These are phyloP conservation scores for Ophiostoma tasmaniense DNA, from an alignment of 2,329 filamentous ascomycete genomes.

Conservation along the genomic window DNA sequence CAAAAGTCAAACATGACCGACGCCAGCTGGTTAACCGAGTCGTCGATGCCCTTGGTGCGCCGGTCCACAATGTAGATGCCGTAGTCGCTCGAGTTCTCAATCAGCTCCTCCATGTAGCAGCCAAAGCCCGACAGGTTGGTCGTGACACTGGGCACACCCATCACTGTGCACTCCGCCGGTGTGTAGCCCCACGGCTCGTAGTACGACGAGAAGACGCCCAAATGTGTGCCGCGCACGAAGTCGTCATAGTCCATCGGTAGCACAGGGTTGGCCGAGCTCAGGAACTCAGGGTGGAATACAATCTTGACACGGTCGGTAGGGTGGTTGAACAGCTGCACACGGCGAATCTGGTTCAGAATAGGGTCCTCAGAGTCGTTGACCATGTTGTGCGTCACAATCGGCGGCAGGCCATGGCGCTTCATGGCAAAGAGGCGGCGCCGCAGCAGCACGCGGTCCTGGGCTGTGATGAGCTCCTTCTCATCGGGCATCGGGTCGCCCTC, in stretches of 20 bases:
- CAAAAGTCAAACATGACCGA: constrained; percentile 92
- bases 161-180: constrained; percentile 94
- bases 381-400: constrained; percentile 99
- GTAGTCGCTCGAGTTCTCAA: constrained; percentile 95
- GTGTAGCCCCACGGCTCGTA: constrained; percentile 99
- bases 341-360: constrained; percentile 88
- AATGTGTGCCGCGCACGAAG: constrained; percentile 91
- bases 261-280: constrained; percentile 92
- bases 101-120: constrained; percentile 98
- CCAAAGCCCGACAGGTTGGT: constrained; percentile 97
- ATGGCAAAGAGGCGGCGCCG: constrained; percentile 89
- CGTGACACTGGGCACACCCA: constrained; percentile 97
- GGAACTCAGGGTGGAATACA: constrained; percentile 94
- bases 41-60: constrained; percentile 88
- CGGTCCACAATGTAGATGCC: constrained; percentile 99
- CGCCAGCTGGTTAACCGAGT: constrained; percentile 91
- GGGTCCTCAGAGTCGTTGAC: constrained; percentile 87
- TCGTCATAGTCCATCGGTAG: constrained; percentile 96
- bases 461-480: constrained; percentile 90
- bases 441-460: constrained; percentile 85
- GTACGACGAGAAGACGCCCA: constrained; percentile 94
- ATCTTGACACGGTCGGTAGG: constrained; percentile 93
- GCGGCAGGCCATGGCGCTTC: constrained; percentile 83
- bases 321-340: constrained; percentile 96
- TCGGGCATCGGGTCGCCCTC: constrained; percentile 90